These are phyloP conservation scores for Solanum piurae DNA, from an alignment of 257 asterid genomes.

Conservation along the genomic window DNA sequence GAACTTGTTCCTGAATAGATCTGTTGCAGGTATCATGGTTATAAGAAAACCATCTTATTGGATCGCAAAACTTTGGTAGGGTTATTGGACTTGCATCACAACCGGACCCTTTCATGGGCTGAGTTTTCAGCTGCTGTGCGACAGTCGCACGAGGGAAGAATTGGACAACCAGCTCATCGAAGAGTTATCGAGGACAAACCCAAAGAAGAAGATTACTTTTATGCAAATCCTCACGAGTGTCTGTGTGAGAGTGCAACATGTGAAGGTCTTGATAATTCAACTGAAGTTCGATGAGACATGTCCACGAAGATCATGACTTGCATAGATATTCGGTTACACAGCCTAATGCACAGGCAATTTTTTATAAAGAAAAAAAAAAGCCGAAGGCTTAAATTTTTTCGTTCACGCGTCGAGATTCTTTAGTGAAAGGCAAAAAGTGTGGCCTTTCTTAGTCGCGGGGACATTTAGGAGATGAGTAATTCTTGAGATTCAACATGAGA, in stretches of 20 bases:
- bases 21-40: slow-evolving; percentile 67
- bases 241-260: slow-evolving; percentile 40
- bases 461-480: not conserved
- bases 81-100: slow-evolving; percentile 58
- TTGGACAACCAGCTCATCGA: slow-evolving; percentile 64
- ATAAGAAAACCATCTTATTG: slow-evolving; percentile 61
- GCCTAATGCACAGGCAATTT: not conserved
- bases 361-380: not conserved
- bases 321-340: not conserved
- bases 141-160: slow-evolving; percentile 41
- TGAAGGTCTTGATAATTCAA: slow-evolving; percentile 32
- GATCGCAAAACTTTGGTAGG: slow-evolving; percentile 62
- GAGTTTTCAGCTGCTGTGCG: slow-evolving; percentile 49
- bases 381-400: not conserved
- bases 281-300: slow-evolving; percentile 12
- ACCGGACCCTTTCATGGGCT: slow-evolving; percentile 56
- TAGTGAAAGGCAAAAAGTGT: slow-evolving; percentile 13
- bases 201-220: slow-evolving; percentile 87
- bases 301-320: not conserved
- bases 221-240: slow-evolving; percentile 81
- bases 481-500: not conserved
- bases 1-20: slow-evolving; percentile 1
- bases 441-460: not conserved
- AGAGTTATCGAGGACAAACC: slow-evolving; percentile 50
- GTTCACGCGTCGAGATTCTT: slow-evolving; percentile 18